These are phyloP conservation scores for Kodamaea lidongshanica DNA, from an alignment of 805 yeast species.

Conservation along the genomic window DNA sequence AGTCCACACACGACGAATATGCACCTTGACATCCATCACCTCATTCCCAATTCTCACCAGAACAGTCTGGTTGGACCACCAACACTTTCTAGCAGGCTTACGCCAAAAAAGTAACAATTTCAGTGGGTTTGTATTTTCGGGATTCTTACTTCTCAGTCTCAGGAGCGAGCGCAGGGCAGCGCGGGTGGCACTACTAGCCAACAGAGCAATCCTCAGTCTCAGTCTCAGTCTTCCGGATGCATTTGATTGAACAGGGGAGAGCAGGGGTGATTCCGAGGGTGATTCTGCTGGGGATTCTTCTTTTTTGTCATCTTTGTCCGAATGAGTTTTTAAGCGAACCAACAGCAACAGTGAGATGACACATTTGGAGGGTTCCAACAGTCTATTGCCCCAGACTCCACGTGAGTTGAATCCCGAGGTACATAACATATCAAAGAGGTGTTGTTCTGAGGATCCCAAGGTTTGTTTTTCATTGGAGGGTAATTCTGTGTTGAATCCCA, in stretches of 20 bases:
- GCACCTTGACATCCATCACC: conserved; percentile 50
- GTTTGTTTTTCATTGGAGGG: conserved; percentile 37
- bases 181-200: conserved; percentile 52
- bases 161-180: conserved; percentile 57
- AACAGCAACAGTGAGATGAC: conserved; percentile 80
- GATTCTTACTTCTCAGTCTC: conserved; percentile 34
- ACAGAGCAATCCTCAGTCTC: conserved; percentile 50
- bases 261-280: conserved; percentile 39
- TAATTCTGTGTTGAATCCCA: conserved; percentile 46
- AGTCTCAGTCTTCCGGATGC: conserved; percentile 36
- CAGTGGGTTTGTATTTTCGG: conserved; percentile 35
- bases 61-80: conserved; percentile 79
- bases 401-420: conserved; percentile 69
- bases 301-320: conserved; percentile 11
- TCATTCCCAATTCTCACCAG: conserved; percentile 38
- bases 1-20: conserved; percentile 94
- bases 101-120: conserved; percentile 90
- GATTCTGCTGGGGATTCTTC: conserved; percentile 17
- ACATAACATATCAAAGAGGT: conserved; percentile 89
- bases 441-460: conserved; percentile 88
- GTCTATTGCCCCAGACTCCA: conserved; percentile 82
- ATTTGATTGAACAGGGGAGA: conserved; percentile 36
- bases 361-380: conserved; percentile 81
- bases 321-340: conserved; percentile 45
- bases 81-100: conserved; percentile 96